These are phyloP conservation scores for Leptographium radiaticola DNA, from an alignment of 2,329 filamentous ascomycete genomes.

Conservation along the genomic window DNA sequence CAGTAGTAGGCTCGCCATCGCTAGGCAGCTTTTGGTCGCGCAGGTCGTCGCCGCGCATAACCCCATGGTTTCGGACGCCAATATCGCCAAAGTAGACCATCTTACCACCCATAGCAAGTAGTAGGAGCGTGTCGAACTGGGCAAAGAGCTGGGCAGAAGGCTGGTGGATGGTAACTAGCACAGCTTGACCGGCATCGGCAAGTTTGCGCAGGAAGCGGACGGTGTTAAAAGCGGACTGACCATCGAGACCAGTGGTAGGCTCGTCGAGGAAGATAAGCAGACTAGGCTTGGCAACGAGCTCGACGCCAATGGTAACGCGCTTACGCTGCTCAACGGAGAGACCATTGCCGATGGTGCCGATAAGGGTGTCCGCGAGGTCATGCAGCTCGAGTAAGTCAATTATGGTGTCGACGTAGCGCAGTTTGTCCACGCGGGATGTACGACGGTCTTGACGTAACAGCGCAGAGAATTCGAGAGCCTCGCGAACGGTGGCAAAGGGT, in stretches of 20 bases:
- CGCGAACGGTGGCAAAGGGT: slow-evolving; percentile 58
- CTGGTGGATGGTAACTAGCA: slow-evolving; percentile 59
- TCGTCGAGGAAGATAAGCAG: slow-evolving; percentile 48
- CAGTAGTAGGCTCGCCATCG: background rate
- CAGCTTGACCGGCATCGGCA: slow-evolving; percentile 51
- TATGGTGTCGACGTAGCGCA: slow-evolving; percentile 64
- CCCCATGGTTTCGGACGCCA: slow-evolving; percentile 19
- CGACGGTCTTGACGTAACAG: slow-evolving; percentile 57
- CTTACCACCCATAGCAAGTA: slow-evolving; percentile 51
- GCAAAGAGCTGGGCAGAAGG: slow-evolving; percentile 53
- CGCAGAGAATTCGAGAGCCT: slow-evolving; percentile 63
- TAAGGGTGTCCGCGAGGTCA: slow-evolving; percentile 32
- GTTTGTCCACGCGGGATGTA: slow-evolving; percentile 52
- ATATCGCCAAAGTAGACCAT: slow-evolving; percentile 56
- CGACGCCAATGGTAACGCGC: slow-evolving; percentile 46
- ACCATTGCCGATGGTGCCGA: slow-evolving; percentile 35
- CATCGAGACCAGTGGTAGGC: slow-evolving; percentile 53
- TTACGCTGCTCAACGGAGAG: slow-evolving; percentile 41
- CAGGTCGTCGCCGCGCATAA: background rate
- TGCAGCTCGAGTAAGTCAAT: slow-evolving; percentile 48
- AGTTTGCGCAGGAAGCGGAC: slow-evolving; percentile 56
- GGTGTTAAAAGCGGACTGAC: slow-evolving; percentile 52
- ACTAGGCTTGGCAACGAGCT: slow-evolving; percentile 47
- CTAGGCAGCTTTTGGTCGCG: no score
- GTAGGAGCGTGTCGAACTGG: slow-evolving; percentile 51